Conservation (phyloP, 78 protist genomes). For the slime mould (Dictyostelium discoideum) region DNA sequence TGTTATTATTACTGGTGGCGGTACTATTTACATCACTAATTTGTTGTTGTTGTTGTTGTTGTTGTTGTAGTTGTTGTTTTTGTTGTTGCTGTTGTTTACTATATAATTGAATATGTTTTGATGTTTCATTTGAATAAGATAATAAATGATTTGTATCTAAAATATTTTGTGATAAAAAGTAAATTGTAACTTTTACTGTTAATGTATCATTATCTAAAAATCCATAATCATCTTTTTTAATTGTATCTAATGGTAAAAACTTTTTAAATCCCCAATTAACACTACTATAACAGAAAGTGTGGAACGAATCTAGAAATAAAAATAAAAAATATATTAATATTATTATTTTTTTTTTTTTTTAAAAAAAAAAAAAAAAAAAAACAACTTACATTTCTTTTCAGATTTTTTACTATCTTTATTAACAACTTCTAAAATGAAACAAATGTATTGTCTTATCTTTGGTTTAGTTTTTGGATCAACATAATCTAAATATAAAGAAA, state of each 20-base stretch:
- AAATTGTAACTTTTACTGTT: slow-evolving; percentile 66
- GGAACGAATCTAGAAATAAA: slow-evolving; percentile 52
- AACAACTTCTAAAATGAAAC: slow-evolving; percentile 69
- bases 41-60: background rate
- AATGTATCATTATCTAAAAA: slow-evolving; percentile 63
- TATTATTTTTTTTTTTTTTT: background rate
- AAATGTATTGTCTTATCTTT: slow-evolving; percentile 75
- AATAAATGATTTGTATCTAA: slow-evolving; percentile 65
- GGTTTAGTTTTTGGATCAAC: slow-evolving; percentile 71
- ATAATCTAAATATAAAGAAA: slow-evolving; percentile 64
- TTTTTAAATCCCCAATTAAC: slow-evolving; percentile 80
- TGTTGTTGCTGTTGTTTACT: slow-evolving; percentile 11
- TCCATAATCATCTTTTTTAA: slow-evolving; percentile 41
- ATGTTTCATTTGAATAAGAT: slow-evolving; percentile 57
- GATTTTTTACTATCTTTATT: slow-evolving; percentile 64
- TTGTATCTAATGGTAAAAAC: slow-evolving; percentile 48
- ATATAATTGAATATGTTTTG: slow-evolving; percentile 69
- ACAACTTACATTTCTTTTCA: slow-evolving; percentile 73
- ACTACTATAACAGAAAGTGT: slow-evolving; percentile 76
- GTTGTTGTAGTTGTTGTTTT: background rate
- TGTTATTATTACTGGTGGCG: background rate
- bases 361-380: no score
- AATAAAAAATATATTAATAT: background rate
- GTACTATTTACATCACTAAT: background rate
- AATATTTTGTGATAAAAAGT: slow-evolving; percentile 55